Evolutionary conservation across 768 basidiomycete genomes (phyloP).

Genomic region (Lentinula guzmanii): DNA sequence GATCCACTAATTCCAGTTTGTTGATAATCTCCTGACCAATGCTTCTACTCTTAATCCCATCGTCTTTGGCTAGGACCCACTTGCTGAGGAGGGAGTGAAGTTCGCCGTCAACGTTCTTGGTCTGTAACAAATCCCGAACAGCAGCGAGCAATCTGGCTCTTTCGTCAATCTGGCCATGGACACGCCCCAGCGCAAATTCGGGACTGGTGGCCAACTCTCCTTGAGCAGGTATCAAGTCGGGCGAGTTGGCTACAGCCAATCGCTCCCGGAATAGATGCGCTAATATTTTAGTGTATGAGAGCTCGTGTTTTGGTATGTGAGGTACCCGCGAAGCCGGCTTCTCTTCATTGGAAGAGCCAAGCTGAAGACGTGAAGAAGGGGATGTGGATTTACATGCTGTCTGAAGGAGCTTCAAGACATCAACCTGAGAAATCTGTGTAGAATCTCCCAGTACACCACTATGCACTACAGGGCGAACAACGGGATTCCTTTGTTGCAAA

Average conservation of each 20-base stretch:
- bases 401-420: slow-evolving; percentile 49
- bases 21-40: slow-evolving; percentile 54
- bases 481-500: slow-evolving; percentile 51
- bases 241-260: slow-evolving; percentile 82
- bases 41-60: slow-evolving; percentile 51
- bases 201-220: slow-evolving; percentile 83
- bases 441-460: slow-evolving; percentile 57
- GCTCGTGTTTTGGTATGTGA: slow-evolving; percentile 85
- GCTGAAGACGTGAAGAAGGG: slow-evolving; percentile 34
- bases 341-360: slow-evolving; percentile 31
- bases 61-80: slow-evolving; percentile 79
- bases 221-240: slow-evolving; percentile 59
- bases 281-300: slow-evolving; percentile 87
- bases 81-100: slow-evolving; percentile 69
- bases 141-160: slow-evolving; percentile 60
- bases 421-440: slow-evolving; percentile 28
- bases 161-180: slow-evolving; percentile 75
- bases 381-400: slow-evolving; percentile 27
- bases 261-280: slow-evolving; percentile 72
- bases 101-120: slow-evolving; percentile 39
- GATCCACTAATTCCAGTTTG: slow-evolving; percentile 35
- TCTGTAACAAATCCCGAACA: slow-evolving; percentile 61
- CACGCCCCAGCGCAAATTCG: slow-evolving; percentile 90
- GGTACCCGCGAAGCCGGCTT: slow-evolving; percentile 25
- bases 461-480: slow-evolving; percentile 48